Base-by-base conservation (phyloP, 1,284 basidiomycete genomes). In the Testicularia cyperi region DNA sequence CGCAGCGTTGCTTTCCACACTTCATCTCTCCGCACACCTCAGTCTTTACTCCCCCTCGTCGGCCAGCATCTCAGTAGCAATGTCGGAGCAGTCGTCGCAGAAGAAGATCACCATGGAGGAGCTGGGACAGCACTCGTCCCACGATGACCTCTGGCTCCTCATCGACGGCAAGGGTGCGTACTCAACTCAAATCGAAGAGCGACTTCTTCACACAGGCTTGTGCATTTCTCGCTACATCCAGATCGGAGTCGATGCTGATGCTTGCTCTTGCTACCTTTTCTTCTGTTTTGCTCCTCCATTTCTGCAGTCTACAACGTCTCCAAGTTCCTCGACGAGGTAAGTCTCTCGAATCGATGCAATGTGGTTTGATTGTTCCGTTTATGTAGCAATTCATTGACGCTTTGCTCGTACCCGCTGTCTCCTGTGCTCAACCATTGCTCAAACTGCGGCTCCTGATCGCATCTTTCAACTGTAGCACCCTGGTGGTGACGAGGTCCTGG, bases 401-500 rank as follows among this genome's bases (percentile, higher is more conserved):
- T 10, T 15, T n/a, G 28, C 23, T 16, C 21, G 20, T 16, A n/a
- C 20, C 9, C n/a, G n/a, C n/a, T n/a, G n/a, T n/a, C n/a, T n/a
- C n/a, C n/a, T n/a, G n/a, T n/a, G n/a, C n/a, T n/a, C n/a, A n/a
- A n/a, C n/a, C n/a, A n/a, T n/a, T n/a, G 13, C 22, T 24, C 8
- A 9, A 20, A 18, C 18, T n/a, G 16, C 15, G 15, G 20, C 33
- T 9, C 6, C 18, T 20, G 20, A 27, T 16, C 15, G 15, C n/a
- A n/a, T n/a, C 32, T 12, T 16, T 15, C 14, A 24, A 7, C 12
- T 18, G 42, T 34, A 70, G 67, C 94, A 96, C 79, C 90, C 91
- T 19, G 92, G 92, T 79, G 94, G 94, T 66, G 94, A 97, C 80
- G 94, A 98, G 80, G 94, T 98, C 45, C 84, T 98, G 60, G 78